Conservation (phyloP, 345 rosid genomes). For the Balakata baccata region DNA sequence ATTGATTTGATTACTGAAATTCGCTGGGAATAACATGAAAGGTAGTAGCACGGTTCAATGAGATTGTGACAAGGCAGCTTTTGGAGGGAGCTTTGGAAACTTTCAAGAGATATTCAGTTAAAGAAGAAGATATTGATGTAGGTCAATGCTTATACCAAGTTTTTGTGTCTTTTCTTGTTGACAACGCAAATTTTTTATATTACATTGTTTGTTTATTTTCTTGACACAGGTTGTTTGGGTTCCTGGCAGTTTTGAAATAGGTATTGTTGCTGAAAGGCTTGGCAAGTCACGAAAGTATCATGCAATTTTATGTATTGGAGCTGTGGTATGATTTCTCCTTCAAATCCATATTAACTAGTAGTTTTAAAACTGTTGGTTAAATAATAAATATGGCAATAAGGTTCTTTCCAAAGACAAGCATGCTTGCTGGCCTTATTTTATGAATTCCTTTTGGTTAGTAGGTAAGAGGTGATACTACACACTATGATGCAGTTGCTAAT, state of each 20-base stretch:
- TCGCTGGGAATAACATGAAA: conserved; percentile 17
- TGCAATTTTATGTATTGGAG: conserved; percentile 86
- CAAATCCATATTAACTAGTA: background rate
- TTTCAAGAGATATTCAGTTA: conserved; percentile 73
- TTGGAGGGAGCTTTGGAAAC: conserved; percentile 87
- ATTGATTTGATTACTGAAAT: background rate
- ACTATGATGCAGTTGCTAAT: conserved; percentile 94
- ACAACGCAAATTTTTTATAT: background rate
- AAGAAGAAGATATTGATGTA: conserved; percentile 81
- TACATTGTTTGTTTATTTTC: background rate
- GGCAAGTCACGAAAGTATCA: conserved; percentile 72
- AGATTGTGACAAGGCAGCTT: conserved; percentile 73
- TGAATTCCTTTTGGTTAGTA: conserved; percentile 30
- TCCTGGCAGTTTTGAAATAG: conserved; percentile 90
- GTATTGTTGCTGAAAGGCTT: conserved; percentile 63
- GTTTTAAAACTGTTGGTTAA: background rate
- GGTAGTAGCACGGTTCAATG: conserved; percentile 98
- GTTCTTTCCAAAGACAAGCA: background rate
- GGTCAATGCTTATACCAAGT: conserved; percentile 1
- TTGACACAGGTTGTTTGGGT: conserved; percentile 83
- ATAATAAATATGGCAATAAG: background rate
- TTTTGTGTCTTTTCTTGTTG: background rate
- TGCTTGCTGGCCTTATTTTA: conserved; percentile 15
- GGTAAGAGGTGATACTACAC: conserved; percentile 95
- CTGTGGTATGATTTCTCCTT: conserved; percentile 68